Conservation (phyloP, 1,284 basidiomycete species). For the Trichosporon sp. region DNA sequence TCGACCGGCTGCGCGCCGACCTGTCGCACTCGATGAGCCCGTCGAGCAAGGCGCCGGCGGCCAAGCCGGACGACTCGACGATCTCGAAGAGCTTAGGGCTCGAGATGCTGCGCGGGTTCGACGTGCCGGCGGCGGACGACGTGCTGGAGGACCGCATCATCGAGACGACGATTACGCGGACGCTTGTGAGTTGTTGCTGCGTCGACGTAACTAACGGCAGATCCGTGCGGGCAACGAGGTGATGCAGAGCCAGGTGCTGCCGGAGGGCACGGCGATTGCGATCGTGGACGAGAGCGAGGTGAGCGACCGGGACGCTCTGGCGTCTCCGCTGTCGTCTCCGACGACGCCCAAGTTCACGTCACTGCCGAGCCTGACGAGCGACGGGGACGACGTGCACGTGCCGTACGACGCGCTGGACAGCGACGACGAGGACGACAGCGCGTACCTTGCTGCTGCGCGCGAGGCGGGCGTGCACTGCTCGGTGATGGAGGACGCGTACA, state of each 20-base stretch:
- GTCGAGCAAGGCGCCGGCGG: not conserved
- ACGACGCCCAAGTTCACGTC: not conserved
- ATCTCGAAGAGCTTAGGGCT: conserved; percentile 74
- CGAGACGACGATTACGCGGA: conserved; percentile 31
- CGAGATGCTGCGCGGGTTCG: conserved; percentile 64
- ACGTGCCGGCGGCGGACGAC: conserved; percentile 52
- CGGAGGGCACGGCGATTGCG: not conserved
- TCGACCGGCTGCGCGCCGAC: conserved; percentile 82
- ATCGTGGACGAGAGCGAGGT: not conserved
- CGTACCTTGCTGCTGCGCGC: not conserved
- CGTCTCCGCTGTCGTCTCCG: not conserved
- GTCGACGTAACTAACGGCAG: not conserved
- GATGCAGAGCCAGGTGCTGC: not conserved
- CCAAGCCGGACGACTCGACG: conserved; percentile 46
- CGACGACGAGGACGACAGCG: not conserved
- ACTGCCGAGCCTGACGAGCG: not conserved
- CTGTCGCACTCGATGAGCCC: conserved; percentile 49
- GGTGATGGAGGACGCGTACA: not conserved
- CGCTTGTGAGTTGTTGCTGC: not conserved
- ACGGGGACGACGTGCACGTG: not conserved
- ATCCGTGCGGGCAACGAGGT: not conserved
- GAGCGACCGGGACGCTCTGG: not conserved
- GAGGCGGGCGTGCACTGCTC: conserved; percentile 2
- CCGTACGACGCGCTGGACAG: not conserved
- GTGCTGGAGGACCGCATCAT: conserved; percentile 40